Conservation (phyloP, 2,329 filamentous ascomycete species). For the Colletotrichum spaethianum region DNA sequence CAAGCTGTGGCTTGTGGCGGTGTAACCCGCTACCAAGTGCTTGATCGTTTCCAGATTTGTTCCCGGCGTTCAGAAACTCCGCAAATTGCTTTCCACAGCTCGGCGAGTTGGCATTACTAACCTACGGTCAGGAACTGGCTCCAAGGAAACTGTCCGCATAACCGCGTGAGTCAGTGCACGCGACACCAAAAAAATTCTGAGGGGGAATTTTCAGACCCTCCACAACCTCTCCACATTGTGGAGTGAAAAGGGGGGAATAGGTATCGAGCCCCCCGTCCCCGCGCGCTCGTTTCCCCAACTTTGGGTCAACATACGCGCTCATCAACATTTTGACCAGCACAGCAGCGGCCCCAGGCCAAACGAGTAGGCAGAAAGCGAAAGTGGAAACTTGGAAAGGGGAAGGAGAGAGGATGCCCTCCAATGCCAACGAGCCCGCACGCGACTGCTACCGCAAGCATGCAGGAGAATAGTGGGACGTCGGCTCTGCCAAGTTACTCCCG, state of each 20-base stretch:
- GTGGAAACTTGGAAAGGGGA: background rate
- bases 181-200: slow-evolving; percentile 7
- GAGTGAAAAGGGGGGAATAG: slow-evolving; percentile 23
- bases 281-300: slow-evolving; percentile 33
- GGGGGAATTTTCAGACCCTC: background rate
- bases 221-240: slow-evolving; percentile 28
- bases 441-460: slow-evolving; percentile 38
- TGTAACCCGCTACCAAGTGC: background rate
- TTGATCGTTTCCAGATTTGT: background rate
- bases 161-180: slow-evolving; percentile 14
- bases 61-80: background rate
- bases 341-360: background rate
- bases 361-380: slow-evolving; percentile 1
- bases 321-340: background rate
- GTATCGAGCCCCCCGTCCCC: background rate
- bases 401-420: slow-evolving; percentile 24
- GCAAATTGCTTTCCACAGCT: background rate
- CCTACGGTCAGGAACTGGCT: background rate
- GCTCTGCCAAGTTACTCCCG: slow-evolving; percentile 34
- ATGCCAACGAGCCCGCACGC: slow-evolving; percentile 28
- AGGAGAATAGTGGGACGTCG: slow-evolving; percentile 37
- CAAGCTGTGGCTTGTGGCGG: background rate
- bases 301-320: slow-evolving; percentile 15
- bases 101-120: slow-evolving; percentile 20
- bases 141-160: background rate